A percentile compares a stretch with the other conserved stretches of the same genome.
Conservation (phyloP, 2,329 filamentous ascomycete species). For the Talaromyces funiculosus region DNA sequence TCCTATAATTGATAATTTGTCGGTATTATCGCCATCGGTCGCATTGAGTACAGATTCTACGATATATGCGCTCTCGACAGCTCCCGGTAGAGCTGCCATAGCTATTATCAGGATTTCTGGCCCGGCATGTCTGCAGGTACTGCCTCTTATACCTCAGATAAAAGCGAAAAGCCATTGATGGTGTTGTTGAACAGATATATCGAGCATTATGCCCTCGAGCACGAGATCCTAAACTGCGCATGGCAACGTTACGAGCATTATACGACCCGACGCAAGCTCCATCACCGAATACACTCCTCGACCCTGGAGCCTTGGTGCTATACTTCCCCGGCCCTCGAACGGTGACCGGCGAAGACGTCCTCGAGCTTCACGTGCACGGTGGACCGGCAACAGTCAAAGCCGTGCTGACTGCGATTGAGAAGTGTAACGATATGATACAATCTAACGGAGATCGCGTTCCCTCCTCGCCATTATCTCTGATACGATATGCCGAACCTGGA, state of each 20-base stretch:
- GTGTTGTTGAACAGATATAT: constrained; percentile 50
- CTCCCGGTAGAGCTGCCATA: constrained; percentile 78
- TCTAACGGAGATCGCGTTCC: background rate
- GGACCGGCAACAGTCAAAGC: constrained; percentile 83
- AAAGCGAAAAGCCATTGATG: background rate
- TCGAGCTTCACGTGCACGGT: constrained; percentile 93
- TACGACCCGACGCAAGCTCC: constrained; percentile 50
- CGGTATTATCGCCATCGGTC: background rate
- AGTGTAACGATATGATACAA: constrained; percentile 18
- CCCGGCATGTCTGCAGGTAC: constrained; percentile 62
- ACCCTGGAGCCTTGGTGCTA: constrained; percentile 73
- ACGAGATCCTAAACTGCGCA: constrained; percentile 52
- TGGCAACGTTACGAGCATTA: constrained; percentile 69
- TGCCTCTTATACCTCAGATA: background rate
- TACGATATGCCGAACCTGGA: constrained; percentile 88
- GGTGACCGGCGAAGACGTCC: constrained; percentile 84
- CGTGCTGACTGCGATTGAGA: constrained; percentile 69
- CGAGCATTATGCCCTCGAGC: constrained; percentile 54
- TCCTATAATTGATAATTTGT: background rate
- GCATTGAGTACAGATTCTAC: constrained; percentile 46
- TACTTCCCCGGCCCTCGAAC: constrained; percentile 77
- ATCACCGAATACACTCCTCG: constrained; percentile 49
- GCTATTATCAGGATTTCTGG: constrained; percentile 86
- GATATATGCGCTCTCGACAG: constrained; percentile 89
- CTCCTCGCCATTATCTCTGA: constrained; percentile 23